Evolutionary conservation across 2,329 filamentous ascomycete genomes (phyloP).

Genomic region (Colletotrichum tofieldiae): DNA sequence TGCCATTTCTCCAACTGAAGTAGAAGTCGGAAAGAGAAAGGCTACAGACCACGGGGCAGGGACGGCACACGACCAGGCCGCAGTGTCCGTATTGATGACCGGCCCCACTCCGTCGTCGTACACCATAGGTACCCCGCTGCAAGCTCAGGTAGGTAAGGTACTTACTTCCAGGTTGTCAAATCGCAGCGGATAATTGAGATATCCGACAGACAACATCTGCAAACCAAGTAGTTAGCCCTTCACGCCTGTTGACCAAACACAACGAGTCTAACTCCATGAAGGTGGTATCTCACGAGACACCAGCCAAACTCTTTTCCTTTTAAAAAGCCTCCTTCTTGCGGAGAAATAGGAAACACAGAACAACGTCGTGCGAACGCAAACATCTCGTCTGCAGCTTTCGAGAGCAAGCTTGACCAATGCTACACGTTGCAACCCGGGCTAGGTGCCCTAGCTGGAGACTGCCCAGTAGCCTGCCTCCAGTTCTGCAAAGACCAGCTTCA

Average conservation of each 20-base stretch:
- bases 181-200: background rate
- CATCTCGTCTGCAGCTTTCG: background rate
- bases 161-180: background rate
- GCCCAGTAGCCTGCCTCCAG: background rate
- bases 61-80: background rate
- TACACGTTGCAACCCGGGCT: conserved; percentile 6
- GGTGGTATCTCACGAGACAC: too few relatives aligned
- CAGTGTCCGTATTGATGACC: background rate
- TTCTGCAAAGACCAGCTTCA: conserved; percentile 6
- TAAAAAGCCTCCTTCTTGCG: too few relatives aligned
- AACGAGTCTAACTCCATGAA: background rate
- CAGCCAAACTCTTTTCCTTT: background rate
- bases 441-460: background rate
- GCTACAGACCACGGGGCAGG: background rate
- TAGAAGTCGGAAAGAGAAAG: background rate
- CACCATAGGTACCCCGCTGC: background rate
- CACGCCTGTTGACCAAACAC: background rate
- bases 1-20: background rate
- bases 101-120: background rate
- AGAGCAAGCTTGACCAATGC: conserved; percentile 1
- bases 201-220: background rate
- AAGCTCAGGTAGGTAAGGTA: background rate
- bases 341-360: background rate
- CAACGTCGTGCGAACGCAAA: background rate
- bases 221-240: background rate